Conservation (phyloP, 352 stramenopile species). For the Pythium plurisporium region DNA sequence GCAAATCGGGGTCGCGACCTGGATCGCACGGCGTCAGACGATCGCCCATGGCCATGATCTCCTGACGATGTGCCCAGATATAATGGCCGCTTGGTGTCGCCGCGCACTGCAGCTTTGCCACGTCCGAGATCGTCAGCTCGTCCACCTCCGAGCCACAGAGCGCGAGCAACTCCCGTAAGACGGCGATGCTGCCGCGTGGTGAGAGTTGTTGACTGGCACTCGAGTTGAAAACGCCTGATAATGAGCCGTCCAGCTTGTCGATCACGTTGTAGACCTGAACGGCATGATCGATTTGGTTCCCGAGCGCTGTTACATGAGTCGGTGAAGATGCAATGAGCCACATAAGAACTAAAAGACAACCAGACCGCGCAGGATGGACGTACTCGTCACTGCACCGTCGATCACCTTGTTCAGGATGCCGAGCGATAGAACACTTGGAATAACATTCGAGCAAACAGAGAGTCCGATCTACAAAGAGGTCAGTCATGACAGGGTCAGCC, state of each 20-base stretch:
- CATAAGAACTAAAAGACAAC: background rate
- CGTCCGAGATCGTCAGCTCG: slow-evolving; percentile 21
- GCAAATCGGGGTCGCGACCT: too few relatives aligned
- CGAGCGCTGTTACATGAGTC: background rate
- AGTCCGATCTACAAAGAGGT: slow-evolving; percentile 13
- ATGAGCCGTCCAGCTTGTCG: slow-evolving; percentile 10
- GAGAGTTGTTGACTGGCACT: slow-evolving; percentile 7
- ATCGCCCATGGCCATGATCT: slow-evolving; percentile 22
- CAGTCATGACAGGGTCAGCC: background rate
- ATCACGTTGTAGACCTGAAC: slow-evolving; percentile 17
- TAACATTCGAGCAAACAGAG: slow-evolving; percentile 17
- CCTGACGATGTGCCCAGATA: slow-evolving; percentile 21
- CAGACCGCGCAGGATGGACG: slow-evolving; percentile 1
- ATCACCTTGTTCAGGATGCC: slow-evolving; percentile 20
- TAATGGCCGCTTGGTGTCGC: slow-evolving; percentile 15
- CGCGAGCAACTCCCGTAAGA: slow-evolving; percentile 21
- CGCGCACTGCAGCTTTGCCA: slow-evolving; percentile 19
- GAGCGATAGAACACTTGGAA: slow-evolving; percentile 13
- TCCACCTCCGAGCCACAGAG: slow-evolving; percentile 15
- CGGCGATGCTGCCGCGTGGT: slow-evolving; percentile 13
- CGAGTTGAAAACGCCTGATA: slow-evolving; percentile 5
- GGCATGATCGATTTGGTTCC: slow-evolving; percentile 1
- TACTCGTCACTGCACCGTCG: background rate
- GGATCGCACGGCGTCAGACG: slow-evolving; percentile 21
- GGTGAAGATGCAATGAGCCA: background rate